phyloP scores from a whole-genome alignment of 805 yeast species.

The Metschnikowia similis region DNA sequence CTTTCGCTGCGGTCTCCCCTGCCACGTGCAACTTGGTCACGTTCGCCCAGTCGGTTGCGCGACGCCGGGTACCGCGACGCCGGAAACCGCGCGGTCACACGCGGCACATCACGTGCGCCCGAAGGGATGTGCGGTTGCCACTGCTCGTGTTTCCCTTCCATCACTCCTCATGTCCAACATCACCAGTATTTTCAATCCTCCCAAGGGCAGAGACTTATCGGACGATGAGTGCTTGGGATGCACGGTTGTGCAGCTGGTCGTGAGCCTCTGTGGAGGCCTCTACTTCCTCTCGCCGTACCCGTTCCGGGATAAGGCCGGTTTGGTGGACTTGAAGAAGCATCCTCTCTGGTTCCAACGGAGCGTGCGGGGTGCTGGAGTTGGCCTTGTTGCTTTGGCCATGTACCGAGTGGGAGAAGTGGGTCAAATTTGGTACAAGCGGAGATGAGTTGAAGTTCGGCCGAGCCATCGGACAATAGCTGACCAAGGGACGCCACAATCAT shows the following conservation, averaged over 20 bases:
- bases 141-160: too few relatives aligned
- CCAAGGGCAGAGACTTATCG: conserved; percentile 37
- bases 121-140: too few relatives aligned
- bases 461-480: too few relatives aligned
- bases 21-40: neutral
- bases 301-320: conserved; percentile 43
- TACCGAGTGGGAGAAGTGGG: conserved; percentile 58
- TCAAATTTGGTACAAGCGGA: conserved; percentile 16
- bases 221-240: conserved; percentile 64
- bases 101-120: too few relatives aligned
- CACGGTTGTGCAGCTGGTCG: conserved; percentile 58
- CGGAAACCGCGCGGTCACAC: too few relatives aligned
- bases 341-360: conserved; percentile 63
- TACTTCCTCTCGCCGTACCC: conserved; percentile 57
- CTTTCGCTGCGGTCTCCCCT: too few relatives aligned
- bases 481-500: too few relatives aligned
- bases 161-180: conserved; percentile 42
- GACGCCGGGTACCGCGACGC: too few relatives aligned
- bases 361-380: conserved; percentile 51
- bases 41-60: too few relatives aligned
- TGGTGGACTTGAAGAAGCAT: conserved; percentile 27
- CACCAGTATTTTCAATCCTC: conserved; percentile 48
- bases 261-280: conserved; percentile 57
- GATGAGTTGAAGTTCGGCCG: neutral
- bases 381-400: conserved; percentile 52